Percentiles rank a stretch among this genome's conserved stretches.
Conservation (phyloP, 2,329 filamentous ascomycete species). For the Blastomyces percursus region DNA sequence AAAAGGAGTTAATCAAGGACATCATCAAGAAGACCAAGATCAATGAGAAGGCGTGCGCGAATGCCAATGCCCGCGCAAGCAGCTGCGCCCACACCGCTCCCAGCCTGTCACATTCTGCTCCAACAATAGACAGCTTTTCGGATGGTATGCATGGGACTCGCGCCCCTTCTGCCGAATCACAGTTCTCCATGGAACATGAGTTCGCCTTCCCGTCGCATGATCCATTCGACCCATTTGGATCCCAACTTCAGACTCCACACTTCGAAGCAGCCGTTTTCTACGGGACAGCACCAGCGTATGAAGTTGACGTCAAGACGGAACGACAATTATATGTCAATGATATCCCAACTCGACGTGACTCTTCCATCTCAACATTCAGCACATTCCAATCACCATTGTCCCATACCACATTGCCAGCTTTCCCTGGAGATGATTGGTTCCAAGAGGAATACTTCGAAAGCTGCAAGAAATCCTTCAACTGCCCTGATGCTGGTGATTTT, state of each 20-base stretch:
- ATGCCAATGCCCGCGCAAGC: slow-evolving; percentile 31
- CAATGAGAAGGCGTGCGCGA: slow-evolving; percentile 59
- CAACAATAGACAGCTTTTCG: slow-evolving; percentile 68
- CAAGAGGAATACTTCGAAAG: slow-evolving; percentile 59
- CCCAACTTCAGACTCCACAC: slow-evolving; percentile 38
- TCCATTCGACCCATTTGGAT: slow-evolving; percentile 32
- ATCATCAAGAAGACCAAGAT: slow-evolving; percentile 97
- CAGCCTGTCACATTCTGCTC: slow-evolving; percentile 68
- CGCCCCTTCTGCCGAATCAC: slow-evolving; percentile 69
- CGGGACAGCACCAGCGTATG: slow-evolving; percentile 60
- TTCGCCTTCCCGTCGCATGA: slow-evolving; percentile 53
- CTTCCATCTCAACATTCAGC: slow-evolving; percentile 83
- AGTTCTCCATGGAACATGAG: slow-evolving; percentile 52
- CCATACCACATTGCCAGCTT: slow-evolving; percentile 54
- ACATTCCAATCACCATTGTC: slow-evolving; percentile 72
- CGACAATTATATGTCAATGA: slow-evolving; percentile 89
- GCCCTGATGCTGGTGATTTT: slow-evolving; percentile 53
- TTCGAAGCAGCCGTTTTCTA: slow-evolving; percentile 52
- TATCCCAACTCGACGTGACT: slow-evolving; percentile 72
- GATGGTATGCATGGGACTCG: slow-evolving; percentile 62
- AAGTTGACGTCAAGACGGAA: slow-evolving; percentile 93
- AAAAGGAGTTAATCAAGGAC: slow-evolving; percentile 94
- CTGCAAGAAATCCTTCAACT: slow-evolving; percentile 52
- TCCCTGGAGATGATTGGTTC: slow-evolving; percentile 58
- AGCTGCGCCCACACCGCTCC: slow-evolving; percentile 52